A percentile compares a stretch with the other conserved stretches of the same genome.
phyloP scores from a whole-genome alignment of 768 basidiomycete species.

The Pleurotus eryngii region DNA sequence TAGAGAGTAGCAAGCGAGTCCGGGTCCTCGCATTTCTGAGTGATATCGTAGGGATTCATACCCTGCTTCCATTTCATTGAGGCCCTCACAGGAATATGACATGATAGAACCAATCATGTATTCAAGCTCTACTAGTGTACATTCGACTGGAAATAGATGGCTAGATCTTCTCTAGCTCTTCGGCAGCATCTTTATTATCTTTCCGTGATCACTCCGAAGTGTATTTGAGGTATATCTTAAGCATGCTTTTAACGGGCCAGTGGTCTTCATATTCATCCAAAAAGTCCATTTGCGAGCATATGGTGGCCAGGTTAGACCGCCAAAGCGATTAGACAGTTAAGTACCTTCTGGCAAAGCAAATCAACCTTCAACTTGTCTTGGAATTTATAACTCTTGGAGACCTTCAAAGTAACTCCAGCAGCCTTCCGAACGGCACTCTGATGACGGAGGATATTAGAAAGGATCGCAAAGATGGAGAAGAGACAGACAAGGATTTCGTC shows the following conservation, averaged over 20 bases:
- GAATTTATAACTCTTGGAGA: neutral
- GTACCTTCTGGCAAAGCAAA: neutral
- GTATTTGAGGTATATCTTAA: slow-evolving; percentile 2
- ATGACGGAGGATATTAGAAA: neutral
- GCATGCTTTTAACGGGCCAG: slow-evolving; percentile 4
- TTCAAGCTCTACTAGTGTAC: too few species aligned
- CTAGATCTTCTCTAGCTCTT: neutral
- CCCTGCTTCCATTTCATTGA: too few species aligned
- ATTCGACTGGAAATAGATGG: too few species aligned
- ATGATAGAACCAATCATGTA: too few species aligned
- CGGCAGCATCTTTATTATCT: neutral
- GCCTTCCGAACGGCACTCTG: neutral
- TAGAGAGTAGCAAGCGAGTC: slow-evolving; percentile 55
- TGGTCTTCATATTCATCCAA: slow-evolving; percentile 1
- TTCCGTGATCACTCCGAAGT: neutral
- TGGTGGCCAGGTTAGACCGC: neutral
- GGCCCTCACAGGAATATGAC: too few species aligned
- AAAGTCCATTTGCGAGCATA: neutral
- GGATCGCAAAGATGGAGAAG: neutral
- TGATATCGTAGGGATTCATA: slow-evolving; percentile 74
- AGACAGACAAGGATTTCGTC: neutral
- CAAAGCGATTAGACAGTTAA: too few species aligned
- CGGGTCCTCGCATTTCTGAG: slow-evolving; percentile 50
- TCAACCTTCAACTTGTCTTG: neutral
- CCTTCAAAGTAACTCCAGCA: neutral